Evolutionary conservation across 202 grass and related monocot species (phyloP), one percentile per base, ranked within the genome.

Genomic region (Miscanthus sacchariflorus): DNA sequence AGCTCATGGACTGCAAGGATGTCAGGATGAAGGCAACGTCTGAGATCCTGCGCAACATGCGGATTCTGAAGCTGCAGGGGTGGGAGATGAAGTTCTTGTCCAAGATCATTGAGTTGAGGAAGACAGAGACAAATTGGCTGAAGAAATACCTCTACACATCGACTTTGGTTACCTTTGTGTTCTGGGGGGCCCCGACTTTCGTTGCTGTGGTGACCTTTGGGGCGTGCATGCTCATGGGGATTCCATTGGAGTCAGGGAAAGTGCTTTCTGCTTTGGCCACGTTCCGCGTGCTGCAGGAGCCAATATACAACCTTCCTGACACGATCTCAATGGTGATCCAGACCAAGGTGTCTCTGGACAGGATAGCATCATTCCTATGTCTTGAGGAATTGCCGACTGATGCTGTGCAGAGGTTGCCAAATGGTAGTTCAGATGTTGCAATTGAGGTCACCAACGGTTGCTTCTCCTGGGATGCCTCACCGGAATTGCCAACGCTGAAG

Each of bases 41-140:
- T 2, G 93, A 98, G 84, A 93, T 95, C 45, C 80, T 95, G 69
- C 87, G 88, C 74, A 98, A 95, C 89, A 98, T 98, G 93, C 85
- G 93, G 85, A 95, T 95, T 88, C 90, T 98, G 49, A 98, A 95
- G 83, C 40, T 98, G 40, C 93, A 98, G 76, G 95, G 91, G 9
- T 98, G 93, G 95, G 95, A 98, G 73, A 98, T 95, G 95, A 98
- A 89, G 72, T 98, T 98, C 84, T 83, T 98, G 59, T 94, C 89
- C 83, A 98, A 89, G 91, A 98, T 98, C 72, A 84, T 84, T 5
- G 90, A 93, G 54, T 56, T 95, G 50, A 90, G 95, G 81, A 95
- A 93, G 63, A 87, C 79, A 0, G 93, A 98, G 86, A 77, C 68
- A 0, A 93, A 87, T 83, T 98, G 95, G 95, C 73, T 95, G 12